These are phyloP conservation scores for Cicer cuneatum DNA, from an alignment of 306 rosid genomes.

Conservation along the genomic window DNA sequence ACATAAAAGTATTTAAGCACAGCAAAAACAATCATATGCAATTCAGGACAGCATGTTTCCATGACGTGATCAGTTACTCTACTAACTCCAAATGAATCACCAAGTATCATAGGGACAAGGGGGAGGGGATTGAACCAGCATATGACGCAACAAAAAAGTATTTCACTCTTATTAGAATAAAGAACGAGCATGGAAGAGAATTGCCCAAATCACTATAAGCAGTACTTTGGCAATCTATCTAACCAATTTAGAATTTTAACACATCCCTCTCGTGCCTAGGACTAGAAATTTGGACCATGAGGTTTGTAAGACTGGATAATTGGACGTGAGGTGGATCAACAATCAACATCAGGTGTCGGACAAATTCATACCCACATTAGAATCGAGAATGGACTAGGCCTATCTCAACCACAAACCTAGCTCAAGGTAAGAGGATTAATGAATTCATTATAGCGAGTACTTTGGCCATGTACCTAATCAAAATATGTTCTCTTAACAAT, in stretches of 20 bases:
- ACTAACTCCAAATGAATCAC: constrained; percentile 28
- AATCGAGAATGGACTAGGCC: background rate
- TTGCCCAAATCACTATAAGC: background rate
- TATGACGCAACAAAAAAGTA: constrained; percentile 21
- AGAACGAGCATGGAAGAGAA: background rate
- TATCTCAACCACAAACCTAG: constrained; percentile 5
- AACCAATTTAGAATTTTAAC: background rate
- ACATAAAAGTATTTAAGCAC: constrained; percentile 20
- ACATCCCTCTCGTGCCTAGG: background rate
- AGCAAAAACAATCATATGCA: constrained; percentile 35
- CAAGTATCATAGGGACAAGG: background rate
- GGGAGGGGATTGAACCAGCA: background rate
- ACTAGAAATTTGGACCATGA: background rate
- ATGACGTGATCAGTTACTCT: constrained; percentile 25
- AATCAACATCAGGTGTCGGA: background rate
- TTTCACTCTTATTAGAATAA: background rate
- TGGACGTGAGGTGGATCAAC: background rate
- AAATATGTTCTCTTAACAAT: constrained; percentile 22
- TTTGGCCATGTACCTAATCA: constrained; percentile 5
- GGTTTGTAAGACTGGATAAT: background rate
- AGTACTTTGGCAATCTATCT: constrained; percentile 5
- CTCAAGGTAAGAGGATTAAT: constrained; percentile 18
- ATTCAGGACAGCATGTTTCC: constrained; percentile 27
- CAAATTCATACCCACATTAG: background rate
- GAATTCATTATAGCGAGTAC: background rate